phyloP scores from a whole-genome alignment of 73 alveolate species.

The Diophrys appendiculata region DNA sequence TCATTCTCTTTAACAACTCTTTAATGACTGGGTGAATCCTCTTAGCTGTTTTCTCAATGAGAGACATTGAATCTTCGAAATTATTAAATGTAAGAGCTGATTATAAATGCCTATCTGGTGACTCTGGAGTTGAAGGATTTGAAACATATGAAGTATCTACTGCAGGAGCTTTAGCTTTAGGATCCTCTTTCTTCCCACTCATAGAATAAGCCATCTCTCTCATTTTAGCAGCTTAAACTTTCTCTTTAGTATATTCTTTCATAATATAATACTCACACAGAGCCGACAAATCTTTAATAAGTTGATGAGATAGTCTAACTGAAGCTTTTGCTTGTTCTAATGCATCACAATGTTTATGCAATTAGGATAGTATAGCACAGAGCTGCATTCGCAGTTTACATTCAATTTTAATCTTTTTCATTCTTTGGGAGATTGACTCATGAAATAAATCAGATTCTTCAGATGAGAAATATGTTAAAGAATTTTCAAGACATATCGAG shows the following conservation, averaged over 20 bases:
- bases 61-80: slow-evolving; percentile 16
- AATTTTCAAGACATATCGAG: slow-evolving; percentile 48
- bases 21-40: slow-evolving; percentile 19
- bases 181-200: neutral
- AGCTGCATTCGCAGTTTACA: slow-evolving; percentile 72
- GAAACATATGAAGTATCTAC: too few species aligned
- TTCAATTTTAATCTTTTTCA: slow-evolving; percentile 29
- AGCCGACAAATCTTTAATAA: slow-evolving; percentile 39
- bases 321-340: slow-evolving; percentile 76
- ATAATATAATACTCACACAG: slow-evolving; percentile 16
- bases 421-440: slow-evolving; percentile 21
- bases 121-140: slow-evolving; percentile 15
- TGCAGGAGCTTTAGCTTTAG: neutral
- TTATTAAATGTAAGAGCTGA: slow-evolving; percentile 11
- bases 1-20: slow-evolving; percentile 1
- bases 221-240: too few species aligned
- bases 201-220: neutral
- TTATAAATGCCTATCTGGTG: slow-evolving; percentile 8
- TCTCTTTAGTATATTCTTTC: slow-evolving; percentile 15
- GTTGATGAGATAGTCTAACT: slow-evolving; percentile 61
- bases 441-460: neutral
- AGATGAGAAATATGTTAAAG: slow-evolving; percentile 13
- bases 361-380: slow-evolving; percentile 83
- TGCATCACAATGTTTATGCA: slow-evolving; percentile 72
- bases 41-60: slow-evolving; percentile 34